Percentiles rank a stretch among this genome's conserved stretches.
Conservation (phyloP, 2,329 filamentous ascomycete species). For the Pseudocercospora crystallina region DNA sequence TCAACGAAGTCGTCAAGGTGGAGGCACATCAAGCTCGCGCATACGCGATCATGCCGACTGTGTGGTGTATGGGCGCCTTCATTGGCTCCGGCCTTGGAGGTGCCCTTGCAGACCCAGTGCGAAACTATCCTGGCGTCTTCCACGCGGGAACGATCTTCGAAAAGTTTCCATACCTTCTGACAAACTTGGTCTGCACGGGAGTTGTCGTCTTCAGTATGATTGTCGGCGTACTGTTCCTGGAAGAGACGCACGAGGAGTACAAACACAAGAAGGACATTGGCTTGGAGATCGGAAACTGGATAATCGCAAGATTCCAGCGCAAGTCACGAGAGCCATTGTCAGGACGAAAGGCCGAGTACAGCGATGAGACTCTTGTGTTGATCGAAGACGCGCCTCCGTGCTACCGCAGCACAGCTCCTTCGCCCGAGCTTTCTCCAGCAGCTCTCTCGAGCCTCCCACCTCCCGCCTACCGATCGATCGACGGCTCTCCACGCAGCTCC, state of each 20-base stretch:
- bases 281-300: slow-evolving; percentile 70
- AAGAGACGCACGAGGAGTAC: slow-evolving; percentile 87
- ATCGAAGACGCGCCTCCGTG: slow-evolving; percentile 66
- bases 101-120: slow-evolving; percentile 80
- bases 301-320: slow-evolving; percentile 44
- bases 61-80: slow-evolving; percentile 97
- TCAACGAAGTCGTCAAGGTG: slow-evolving; percentile 87
- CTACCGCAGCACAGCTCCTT: slow-evolving; percentile 62
- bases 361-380: slow-evolving; percentile 62
- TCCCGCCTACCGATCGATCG: slow-evolving; percentile 35
- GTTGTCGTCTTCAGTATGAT: slow-evolving; percentile 74
- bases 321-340: slow-evolving; percentile 30
- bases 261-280: slow-evolving; percentile 75
- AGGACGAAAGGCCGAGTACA: slow-evolving; percentile 44
- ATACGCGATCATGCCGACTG: slow-evolving; percentile 96
- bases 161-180: slow-evolving; percentile 82
- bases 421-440: slow-evolving; percentile 46
- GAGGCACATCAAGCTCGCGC: slow-evolving; percentile 93
- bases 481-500: slow-evolving; percentile 29
- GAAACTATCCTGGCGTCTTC: slow-evolving; percentile 76
- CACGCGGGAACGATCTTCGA: slow-evolving; percentile 75
- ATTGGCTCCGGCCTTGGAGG: slow-evolving; percentile 90
- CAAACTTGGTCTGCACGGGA: slow-evolving; percentile 85
- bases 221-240: slow-evolving; percentile 80
- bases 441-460: slow-evolving; percentile 29